Evolutionary conservation across 2,329 filamentous ascomycete genomes (phyloP).

Genomic region (Triangularia setosa): DNA sequence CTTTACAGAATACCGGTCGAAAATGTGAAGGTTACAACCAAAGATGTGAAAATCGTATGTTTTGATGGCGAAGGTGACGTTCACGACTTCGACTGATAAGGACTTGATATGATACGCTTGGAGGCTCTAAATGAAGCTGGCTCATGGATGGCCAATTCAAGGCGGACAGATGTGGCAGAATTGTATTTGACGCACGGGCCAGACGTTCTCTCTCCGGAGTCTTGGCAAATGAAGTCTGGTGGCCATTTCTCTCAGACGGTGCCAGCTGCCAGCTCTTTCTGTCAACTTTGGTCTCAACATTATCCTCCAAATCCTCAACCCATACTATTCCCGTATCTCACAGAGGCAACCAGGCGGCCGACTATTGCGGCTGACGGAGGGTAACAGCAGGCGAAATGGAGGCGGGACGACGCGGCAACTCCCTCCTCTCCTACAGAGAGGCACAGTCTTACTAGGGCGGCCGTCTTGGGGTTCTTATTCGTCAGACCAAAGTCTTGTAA

Average conservation of each 20-base stretch:
- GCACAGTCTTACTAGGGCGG: background rate
- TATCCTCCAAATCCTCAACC: background rate
- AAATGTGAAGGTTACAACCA: background rate
- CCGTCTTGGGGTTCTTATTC: slow-evolving; percentile 12
- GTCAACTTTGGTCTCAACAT: background rate
- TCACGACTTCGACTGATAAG: background rate
- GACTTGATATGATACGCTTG: background rate
- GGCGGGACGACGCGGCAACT: background rate
- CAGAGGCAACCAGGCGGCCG: background rate
- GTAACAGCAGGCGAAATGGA: background rate
- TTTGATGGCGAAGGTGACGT: background rate
- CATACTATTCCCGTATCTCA: background rate
- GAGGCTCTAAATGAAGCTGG: background rate
- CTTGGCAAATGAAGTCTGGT: background rate
- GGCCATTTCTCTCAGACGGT: background rate
- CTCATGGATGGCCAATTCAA: slow-evolving; percentile 15
- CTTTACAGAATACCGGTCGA: background rate
- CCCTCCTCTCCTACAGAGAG: slow-evolving; percentile 5
- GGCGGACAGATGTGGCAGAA: slow-evolving; percentile 18
- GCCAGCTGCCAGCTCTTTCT: background rate
- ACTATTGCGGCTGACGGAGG: background rate
- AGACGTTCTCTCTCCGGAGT: background rate
- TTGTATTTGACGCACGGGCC: background rate
- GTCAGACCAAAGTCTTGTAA: background rate
- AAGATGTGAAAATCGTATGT: background rate